These are phyloP conservation scores for Parascedosporium putredinis DNA, from an alignment of 2,329 filamentous ascomycete genomes.

Conservation along the genomic window DNA sequence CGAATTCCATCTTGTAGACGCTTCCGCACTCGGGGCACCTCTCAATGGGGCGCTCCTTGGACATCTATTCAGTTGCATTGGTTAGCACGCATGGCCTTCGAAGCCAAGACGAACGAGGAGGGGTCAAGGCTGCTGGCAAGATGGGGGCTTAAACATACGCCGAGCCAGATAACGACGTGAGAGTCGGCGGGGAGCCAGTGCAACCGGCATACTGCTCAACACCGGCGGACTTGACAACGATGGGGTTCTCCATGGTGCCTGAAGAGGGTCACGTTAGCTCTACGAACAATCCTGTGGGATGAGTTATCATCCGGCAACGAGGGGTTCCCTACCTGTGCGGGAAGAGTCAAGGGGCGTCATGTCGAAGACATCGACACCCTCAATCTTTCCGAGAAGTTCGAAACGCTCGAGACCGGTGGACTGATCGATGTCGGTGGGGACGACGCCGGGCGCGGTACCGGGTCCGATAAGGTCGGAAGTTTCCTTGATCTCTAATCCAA, in stretches of 20 bases:
- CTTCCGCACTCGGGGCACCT: slow-evolving; percentile 95
- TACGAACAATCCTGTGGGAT: background rate
- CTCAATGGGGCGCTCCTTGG: slow-evolving; percentile 81
- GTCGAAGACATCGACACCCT: slow-evolving; percentile 95
- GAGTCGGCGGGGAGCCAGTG: slow-evolving; percentile 92
- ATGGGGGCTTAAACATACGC: slow-evolving; percentile 43
- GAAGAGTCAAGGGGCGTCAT: slow-evolving; percentile 93
- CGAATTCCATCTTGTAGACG: slow-evolving; percentile 96
- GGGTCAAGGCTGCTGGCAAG: too few species aligned
- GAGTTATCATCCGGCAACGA: background rate
- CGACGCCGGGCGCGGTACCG: slow-evolving; percentile 69
- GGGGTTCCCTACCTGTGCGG: slow-evolving; percentile 63
- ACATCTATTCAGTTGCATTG: slow-evolving; percentile 46
- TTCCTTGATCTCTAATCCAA: slow-evolving; percentile 63
- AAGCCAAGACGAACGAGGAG: too few species aligned
- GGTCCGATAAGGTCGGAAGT: slow-evolving; percentile 77
- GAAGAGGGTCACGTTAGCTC: background rate
- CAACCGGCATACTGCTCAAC: slow-evolving; percentile 96
- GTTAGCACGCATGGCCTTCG: too few species aligned
- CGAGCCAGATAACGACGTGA: slow-evolving; percentile 83
- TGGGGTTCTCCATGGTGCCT: slow-evolving; percentile 86
- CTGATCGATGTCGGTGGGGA: slow-evolving; percentile 93
- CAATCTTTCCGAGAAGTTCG: slow-evolving; percentile 98
- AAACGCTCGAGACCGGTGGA: slow-evolving; percentile 95
- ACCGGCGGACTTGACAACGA: slow-evolving; percentile 80